These are phyloP conservation scores for Chlamydomonas reinhardtii DNA, from an alignment of 163 green algal genomes.

Conservation along the genomic window DNA sequence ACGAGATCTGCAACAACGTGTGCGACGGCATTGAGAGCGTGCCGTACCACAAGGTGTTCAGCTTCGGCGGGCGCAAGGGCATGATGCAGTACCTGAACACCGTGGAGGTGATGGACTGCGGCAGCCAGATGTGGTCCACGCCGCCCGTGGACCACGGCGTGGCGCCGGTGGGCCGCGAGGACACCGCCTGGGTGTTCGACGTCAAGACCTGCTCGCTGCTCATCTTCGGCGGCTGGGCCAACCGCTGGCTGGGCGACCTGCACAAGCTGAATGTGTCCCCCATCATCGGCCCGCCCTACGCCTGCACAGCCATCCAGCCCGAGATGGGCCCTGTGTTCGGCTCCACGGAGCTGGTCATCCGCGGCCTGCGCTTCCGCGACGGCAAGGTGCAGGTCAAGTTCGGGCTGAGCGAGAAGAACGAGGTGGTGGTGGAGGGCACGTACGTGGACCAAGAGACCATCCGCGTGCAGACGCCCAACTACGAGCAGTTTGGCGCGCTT, in stretches of 20 bases:
- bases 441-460: constrained; percentile 80
- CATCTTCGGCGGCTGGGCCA: constrained; percentile 89
- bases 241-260: constrained; percentile 88
- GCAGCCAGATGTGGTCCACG: constrained; percentile 76
- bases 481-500: constrained; percentile 83
- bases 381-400: constrained; percentile 83
- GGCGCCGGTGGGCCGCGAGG: constrained; percentile 71
- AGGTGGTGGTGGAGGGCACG: constrained; percentile 77
- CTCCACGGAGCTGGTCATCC: constrained; percentile 83
- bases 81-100: constrained; percentile 83
- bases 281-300: constrained; percentile 92
- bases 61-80: constrained; percentile 84
- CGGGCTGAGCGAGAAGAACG: constrained; percentile 76
- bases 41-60: constrained; percentile 90
- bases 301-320: constrained; percentile 80
- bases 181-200: constrained; percentile 88
- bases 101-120: constrained; percentile 86
- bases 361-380: constrained; percentile 84
- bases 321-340: constrained; percentile 87
- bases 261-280: constrained; percentile 83
- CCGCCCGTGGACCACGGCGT: constrained; percentile 65
- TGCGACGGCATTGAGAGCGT: constrained; percentile 85
- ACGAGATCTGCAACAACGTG: constrained; percentile 84
- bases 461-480: constrained; percentile 82
- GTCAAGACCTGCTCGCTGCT: constrained; percentile 81